A percentile compares a stretch with the other conserved stretches of the same genome.
Conservation (phyloP, 2,329 filamentous ascomycete genomes). For the Cordyceps farinosa region DNA sequence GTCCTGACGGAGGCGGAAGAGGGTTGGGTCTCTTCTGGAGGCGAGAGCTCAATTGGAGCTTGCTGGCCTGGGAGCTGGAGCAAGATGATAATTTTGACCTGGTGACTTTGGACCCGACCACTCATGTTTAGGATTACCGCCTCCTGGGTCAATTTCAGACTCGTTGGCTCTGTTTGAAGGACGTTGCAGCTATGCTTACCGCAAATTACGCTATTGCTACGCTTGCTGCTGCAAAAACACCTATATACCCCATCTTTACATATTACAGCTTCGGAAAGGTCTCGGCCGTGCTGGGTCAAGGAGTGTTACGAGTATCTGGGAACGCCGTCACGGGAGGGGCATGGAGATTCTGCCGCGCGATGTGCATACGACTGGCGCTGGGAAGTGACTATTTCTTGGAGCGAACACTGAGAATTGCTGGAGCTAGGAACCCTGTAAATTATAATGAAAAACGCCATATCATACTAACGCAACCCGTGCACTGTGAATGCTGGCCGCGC, state of each 20-base stretch:
- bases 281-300: not conserved
- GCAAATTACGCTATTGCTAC: not conserved
- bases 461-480: not conserved
- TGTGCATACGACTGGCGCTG: not conserved
- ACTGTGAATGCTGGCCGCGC: not conserved
- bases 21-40: slow-evolving; percentile 69
- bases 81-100: slow-evolving; percentile 39
- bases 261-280: not conserved
- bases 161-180: slow-evolving; percentile 23
- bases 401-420: slow-evolving; percentile 2
- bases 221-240: not conserved
- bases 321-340: not conserved
- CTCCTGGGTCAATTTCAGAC: slow-evolving; percentile 37
- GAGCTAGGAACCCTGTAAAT: slow-evolving; percentile 9
- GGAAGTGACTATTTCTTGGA: not conserved
- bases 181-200: slow-evolving; percentile 20
- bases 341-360: not conserved
- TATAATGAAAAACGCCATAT: not conserved
- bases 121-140: slow-evolving; percentile 49
- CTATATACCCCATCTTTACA: slow-evolving; percentile 4
- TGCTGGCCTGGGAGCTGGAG: slow-evolving; percentile 76
- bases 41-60: slow-evolving; percentile 80
- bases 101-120: slow-evolving; percentile 43
- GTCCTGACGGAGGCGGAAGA: slow-evolving; percentile 52
- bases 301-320: not conserved